phyloP scores from a whole-genome alignment of 805 yeast genomes.

The Yamadazyma nakazawae region DNA sequence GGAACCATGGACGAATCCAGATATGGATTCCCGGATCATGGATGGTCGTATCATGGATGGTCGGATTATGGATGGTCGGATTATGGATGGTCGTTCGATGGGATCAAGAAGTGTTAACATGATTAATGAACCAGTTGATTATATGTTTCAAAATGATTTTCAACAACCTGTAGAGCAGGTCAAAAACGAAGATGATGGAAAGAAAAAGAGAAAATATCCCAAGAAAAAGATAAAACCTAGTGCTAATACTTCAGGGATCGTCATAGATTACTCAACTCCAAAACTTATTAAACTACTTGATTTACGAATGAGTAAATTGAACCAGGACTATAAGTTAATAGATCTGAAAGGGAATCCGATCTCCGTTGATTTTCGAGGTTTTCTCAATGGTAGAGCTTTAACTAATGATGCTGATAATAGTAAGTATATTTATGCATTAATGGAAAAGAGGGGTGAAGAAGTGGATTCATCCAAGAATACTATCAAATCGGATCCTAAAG shows the following conservation, averaged over 20 bases:
- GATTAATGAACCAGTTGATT: not conserved
- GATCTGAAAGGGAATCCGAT: slow-evolving; percentile 29
- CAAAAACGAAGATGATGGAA: not conserved
- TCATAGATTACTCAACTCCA: slow-evolving; percentile 24
- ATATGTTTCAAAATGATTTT: not conserved
- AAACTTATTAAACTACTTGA: slow-evolving; percentile 29
- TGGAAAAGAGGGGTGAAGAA: slow-evolving; percentile 6
- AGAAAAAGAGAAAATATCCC: slow-evolving; percentile 1
- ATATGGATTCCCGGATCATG: not conserved
- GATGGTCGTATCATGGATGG: too few species aligned
- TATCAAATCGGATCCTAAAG: slow-evolving; percentile 26
- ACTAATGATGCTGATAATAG: slow-evolving; percentile 40
- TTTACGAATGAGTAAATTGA: slow-evolving; percentile 19
- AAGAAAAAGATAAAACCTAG: slow-evolving; percentile 14
- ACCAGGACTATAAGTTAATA: slow-evolving; percentile 22
- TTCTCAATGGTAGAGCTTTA: slow-evolving; percentile 41
- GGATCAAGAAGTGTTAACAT: not conserved
- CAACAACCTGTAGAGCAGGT: not conserved
- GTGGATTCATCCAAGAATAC: slow-evolving; percentile 8
- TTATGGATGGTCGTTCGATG: not conserved
- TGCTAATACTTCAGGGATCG: slow-evolving; percentile 7
- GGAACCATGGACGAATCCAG: not conserved
- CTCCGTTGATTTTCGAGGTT: slow-evolving; percentile 28
- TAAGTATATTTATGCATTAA: slow-evolving; percentile 22
- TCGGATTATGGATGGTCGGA: not conserved